Evolutionary conservation across 78 protist genomes (phyloP), one percentile per base, ranked within the genome.

Genomic region (Cyanophora paradoxa): DNA sequence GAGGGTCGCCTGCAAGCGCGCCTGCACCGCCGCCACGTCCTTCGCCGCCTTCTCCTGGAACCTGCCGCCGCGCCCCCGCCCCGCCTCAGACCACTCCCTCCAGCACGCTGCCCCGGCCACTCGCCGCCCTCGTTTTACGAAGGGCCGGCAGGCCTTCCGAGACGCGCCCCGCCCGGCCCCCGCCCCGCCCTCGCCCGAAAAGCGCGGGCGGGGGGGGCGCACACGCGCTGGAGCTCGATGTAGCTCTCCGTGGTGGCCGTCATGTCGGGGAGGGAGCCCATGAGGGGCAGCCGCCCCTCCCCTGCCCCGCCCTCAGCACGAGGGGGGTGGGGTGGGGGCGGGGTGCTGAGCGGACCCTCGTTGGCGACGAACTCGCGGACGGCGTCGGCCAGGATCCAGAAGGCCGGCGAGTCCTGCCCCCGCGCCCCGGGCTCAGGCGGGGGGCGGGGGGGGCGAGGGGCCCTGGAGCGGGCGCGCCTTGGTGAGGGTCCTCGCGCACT

Each of bases 211-310:
- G n/a, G n/a, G n/a, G n/a, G n/a, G 48, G 22, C 24, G 39, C 58
- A 88, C 83, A 87, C 2, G 44, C 61, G 36, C 72, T 88, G 91
- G n/a, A 90, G 75, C 48, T 36, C 34, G 48, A 90, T 50, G 68
- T 82, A 90, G 34, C 69, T 54, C 6, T 57, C 65, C 16, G 92
- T 86, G 33, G 76, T 82, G 22, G 92, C 80, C 4, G 76, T 62
- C 87, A 90, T 86, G 81, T 90, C 94, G 57, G 94, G 94, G 3
- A 90, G 28, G 33, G 72, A 39, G 41, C 94, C 94, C 22, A 39
- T 42, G 16, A 86, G 66, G 36, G 93, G 93, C n/a, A 90, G 71
- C 13, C 10, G 20, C 36, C 81, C 82, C 30, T 20, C 8, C n/a
- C n/a, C n/a, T n/a, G n/a, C n/a, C n/a, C n/a, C n/a, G n/a, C n/a